Evolutionary conservation across 345 rosid species (phyloP), one percentile per base, ranked within the genome.

Genomic region (Passiflora organensis): DNA sequence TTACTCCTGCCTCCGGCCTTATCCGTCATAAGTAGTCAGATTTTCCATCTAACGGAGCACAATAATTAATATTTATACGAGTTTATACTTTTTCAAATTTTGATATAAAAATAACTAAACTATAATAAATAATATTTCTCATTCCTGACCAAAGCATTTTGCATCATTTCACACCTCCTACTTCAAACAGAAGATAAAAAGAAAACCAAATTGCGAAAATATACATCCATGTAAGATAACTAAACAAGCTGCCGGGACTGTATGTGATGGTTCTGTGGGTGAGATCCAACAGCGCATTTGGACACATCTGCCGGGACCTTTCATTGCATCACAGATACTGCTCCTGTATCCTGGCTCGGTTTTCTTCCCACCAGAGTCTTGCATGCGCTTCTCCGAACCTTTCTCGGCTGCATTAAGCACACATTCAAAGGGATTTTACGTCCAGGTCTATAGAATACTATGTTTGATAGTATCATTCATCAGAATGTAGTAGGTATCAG

Each of bases 361-460:
- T 93, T 70, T 86, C 81, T 39, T 89, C 96, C 99, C 99, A 93
- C 99, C 99, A 93, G 60, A 81, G 32, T 75, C 91, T 84, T 11
- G 99, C 96, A 45, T 83, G 80, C 74, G 71, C 81, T 60, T 93
- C 99, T 21, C 89, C 95, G 46, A 93, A 93, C 62, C 12, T 80
- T 34, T 93, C 95, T 47, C 99, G 99, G 79, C 99, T 91, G 85
- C 84, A 74, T 53, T 60, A 51, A 57, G n/a, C n/a, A 51, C 32
- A 61, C 0, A 43, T 5, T 6, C 46, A 43, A 51, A 44, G 34
- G 15, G 37, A 24, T 25, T 6, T 22, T 38, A 50, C 11, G 15
- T 34, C 44, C 39, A 25, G n/a, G n/a, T n/a, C n/a, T n/a, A n/a
- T n/a, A n/a, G n/a, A n/a, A n/a, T n/a, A n/a, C n/a, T n/a, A n/a